Base-by-base conservation (phyloP, 139 green algal species). In the Micromonas pusilla region DNA sequence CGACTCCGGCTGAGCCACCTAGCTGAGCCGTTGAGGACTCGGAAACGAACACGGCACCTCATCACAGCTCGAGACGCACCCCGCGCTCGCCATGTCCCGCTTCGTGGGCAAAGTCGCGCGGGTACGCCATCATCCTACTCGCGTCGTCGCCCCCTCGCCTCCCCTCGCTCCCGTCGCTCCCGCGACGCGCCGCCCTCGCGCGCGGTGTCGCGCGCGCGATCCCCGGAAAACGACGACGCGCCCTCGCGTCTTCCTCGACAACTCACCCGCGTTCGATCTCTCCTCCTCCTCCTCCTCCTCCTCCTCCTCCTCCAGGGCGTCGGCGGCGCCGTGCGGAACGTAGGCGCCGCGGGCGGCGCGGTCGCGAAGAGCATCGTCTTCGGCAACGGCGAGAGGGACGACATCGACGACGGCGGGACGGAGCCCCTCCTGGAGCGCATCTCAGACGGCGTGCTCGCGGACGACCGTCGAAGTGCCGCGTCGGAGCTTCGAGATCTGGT, bases 341-440 rank as follows among this genome's bases (percentile, higher is more conserved):
- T 70, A 20, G 28, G 63, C 3, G 20, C n/a, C 5, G 54, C 54
- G 23, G 54, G n/a, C 23, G 4, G 26, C 5, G 68, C 1, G 2
- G 53, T 79, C 45, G 52, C 53, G 52, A 70, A 45, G 28, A 72
- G 63, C 37, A 72, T 72, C 6, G 84, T 87, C 52, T n/a, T 64
- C 60, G 73, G 73, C 2, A 30, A 28, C 36, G 57, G 19, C 60
- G 34, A 19, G 30, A 16, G 9, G 5, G 62, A 64, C 5, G 52
- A 67, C 36, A 81, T 88, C 52, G 87, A 91, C 66, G 86, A 89
- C 33, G 65, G 80, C 0, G 83, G 86, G 71, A 88, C 94, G 32
- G 90, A 97, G 73, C 60, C 38, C 26, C 83, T 95, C 52, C 82
- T 97, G 66, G 87, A 94, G 65, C 83, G 88, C 30, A 82, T 96